phyloP scores from a whole-genome alignment of 192 early-diverging fungal genomes.

The Jimgerdemannia lactiflua region DNA sequence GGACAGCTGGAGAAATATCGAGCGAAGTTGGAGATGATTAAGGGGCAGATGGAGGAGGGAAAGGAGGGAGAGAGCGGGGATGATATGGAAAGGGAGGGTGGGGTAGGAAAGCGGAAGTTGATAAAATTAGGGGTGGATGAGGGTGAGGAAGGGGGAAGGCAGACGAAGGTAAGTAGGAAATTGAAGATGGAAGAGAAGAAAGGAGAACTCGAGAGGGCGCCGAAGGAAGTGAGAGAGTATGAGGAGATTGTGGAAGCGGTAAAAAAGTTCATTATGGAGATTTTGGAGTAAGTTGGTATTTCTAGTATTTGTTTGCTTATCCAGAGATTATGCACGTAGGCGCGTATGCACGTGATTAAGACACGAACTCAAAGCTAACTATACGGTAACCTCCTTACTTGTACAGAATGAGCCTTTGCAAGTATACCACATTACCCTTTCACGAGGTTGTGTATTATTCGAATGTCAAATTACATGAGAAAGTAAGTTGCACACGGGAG shows the following conservation, averaged over 20 bases:
- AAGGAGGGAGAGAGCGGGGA: not conserved
- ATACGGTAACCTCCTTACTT: too few species aligned
- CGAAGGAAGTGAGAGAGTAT: conserved; percentile 33
- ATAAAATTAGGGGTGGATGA: not conserved
- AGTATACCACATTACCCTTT: conserved; percentile 62
- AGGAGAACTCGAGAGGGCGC: conserved; percentile 33
- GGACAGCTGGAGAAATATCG: not conserved
- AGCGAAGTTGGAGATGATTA: not conserved
- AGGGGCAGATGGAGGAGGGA: conserved; percentile 1
- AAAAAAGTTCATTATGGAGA: conserved; percentile 37
- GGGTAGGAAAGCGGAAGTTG: not conserved
- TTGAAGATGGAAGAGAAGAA: conserved; percentile 35
- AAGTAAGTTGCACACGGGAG: conserved; percentile 40
- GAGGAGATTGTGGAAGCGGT: conserved; percentile 31
- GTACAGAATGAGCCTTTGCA: conserved; percentile 2
- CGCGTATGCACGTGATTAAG: too few species aligned
- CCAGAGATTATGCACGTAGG: not conserved
- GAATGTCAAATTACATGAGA: conserved; percentile 67
- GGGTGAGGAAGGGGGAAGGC: conserved; percentile 20
- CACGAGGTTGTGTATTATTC: conserved; percentile 83
- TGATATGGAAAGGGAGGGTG: not conserved
- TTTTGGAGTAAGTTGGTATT: not conserved
- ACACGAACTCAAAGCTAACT: too few species aligned
- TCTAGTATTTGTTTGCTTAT: not conserved
- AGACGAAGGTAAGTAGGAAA: conserved; percentile 40